Percentiles rank a stretch among this genome's conserved stretches.
These are phyloP conservation scores for Xerocomellus intermedius DNA, from an alignment of 768 basidiomycete genomes.

Conservation along the genomic window DNA sequence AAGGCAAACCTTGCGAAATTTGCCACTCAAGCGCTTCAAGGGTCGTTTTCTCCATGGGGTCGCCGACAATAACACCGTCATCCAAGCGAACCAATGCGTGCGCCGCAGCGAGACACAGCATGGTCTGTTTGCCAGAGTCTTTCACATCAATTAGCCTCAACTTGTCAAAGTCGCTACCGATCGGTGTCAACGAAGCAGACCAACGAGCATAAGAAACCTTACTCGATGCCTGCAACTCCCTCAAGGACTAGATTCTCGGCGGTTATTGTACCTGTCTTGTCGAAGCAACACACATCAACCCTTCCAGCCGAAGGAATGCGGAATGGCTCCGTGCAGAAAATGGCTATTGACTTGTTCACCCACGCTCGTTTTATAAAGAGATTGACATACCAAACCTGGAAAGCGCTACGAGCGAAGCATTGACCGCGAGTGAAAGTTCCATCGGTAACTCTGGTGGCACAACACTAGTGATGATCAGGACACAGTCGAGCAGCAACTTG, in stretches of 20 bases:
- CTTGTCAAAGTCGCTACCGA: slow-evolving; percentile 53
- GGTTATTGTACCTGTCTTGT: slow-evolving; percentile 99
- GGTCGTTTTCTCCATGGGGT: slow-evolving; percentile 99
- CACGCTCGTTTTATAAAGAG: background rate
- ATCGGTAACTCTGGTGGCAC: slow-evolving; percentile 98
- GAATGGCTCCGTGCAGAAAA: slow-evolving; percentile 99
- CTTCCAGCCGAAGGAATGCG: slow-evolving; percentile 94
- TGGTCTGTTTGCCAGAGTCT: slow-evolving; percentile 74
- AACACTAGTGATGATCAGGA: slow-evolving; percentile 95
- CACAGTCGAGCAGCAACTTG: slow-evolving; percentile 92
- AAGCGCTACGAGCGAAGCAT: slow-evolving; percentile 88
- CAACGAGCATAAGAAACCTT: slow-evolving; percentile 30
- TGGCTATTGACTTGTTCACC: slow-evolving; percentile 52
- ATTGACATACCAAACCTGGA: slow-evolving; percentile 78
- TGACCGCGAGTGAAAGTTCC: slow-evolving; percentile 96
- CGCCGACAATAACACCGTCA: slow-evolving; percentile 91
- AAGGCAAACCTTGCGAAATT: slow-evolving; percentile 56
- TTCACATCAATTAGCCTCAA: slow-evolving; percentile 75
- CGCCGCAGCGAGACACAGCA: slow-evolving; percentile 85
- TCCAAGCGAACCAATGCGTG: slow-evolving; percentile 94
- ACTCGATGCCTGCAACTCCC: slow-evolving; percentile 91
- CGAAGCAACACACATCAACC: slow-evolving; percentile 98
- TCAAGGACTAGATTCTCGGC: slow-evolving; percentile 94
- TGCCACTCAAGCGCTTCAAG: slow-evolving; percentile 90
- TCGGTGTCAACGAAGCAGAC: slow-evolving; percentile 1